These are phyloP conservation scores for Hirschfeldia incana DNA, from an alignment of 345 rosid species.

Conservation along the genomic window DNA sequence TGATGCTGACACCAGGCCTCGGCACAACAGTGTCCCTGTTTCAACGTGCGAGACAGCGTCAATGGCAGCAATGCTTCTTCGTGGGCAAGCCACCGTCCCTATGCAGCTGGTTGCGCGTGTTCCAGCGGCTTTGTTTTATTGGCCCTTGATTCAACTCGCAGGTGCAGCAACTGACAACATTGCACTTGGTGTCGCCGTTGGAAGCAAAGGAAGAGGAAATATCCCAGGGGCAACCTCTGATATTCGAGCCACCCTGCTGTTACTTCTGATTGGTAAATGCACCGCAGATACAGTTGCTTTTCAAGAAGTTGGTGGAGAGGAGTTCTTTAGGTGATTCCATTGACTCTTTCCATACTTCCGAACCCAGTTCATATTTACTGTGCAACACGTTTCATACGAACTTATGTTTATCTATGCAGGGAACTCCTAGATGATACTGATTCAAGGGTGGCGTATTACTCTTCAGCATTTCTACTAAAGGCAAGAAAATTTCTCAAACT, in stretches of 20 bases:
- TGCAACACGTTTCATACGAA: conserved; percentile 33
- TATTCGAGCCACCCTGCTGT: conserved; percentile 83
- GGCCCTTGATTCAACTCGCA: conserved; percentile 98
- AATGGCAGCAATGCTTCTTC: conserved; percentile 90
- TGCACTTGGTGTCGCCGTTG: conserved; percentile 94
- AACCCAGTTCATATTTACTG: conserved; percentile 12
- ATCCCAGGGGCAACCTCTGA: conserved; percentile 96
- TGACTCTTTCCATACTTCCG: conserved; percentile 14
- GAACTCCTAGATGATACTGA: conserved; percentile 93
- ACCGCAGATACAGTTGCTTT: conserved; percentile 86
- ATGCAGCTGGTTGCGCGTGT: conserved; percentile 95
- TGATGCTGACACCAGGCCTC: conserved; percentile 52
- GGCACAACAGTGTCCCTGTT: conserved; percentile 46
- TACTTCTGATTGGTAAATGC: conserved; percentile 95
- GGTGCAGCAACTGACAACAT: conserved; percentile 95
- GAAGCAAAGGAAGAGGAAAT: conserved; percentile 98
- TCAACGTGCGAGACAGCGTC: conserved; percentile 68
- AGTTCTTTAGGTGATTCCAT: conserved; percentile 74
- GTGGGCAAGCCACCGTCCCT: conserved; percentile 86
- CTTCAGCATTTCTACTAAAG: conserved; percentile 95
- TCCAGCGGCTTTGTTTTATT: conserved; percentile 85
- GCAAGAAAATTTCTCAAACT: conserved; percentile 46
- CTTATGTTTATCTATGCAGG: conserved; percentile 47
- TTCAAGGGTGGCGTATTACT: conserved; percentile 95
- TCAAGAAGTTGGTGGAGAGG: conserved; percentile 90